Evolutionary conservation across 768 basidiomycete genomes (phyloP), one percentile per base, ranked within the genome.

Genomic region (Rubroboletus satanas): DNA sequence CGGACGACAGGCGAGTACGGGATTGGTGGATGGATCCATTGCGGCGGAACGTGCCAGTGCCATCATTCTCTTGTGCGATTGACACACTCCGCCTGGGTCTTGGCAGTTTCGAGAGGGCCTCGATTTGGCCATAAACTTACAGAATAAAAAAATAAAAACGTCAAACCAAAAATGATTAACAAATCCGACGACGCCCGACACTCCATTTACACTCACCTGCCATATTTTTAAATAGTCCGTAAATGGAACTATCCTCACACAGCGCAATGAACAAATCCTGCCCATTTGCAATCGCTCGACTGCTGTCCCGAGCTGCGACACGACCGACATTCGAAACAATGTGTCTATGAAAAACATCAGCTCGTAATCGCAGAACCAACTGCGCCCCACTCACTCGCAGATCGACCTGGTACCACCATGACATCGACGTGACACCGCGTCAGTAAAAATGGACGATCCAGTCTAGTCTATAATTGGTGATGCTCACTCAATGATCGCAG

Each of bases 401-500:
- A 91, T 78, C 54, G 88, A 83, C 74, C 91, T 93, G 68, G 41
- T 53, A 50, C 62, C 52, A 50, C 59, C 52, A 59, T 57, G 56
- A 52, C 58, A 54, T 38, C 14, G 49, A 51, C 38, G 46, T 61
- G 58, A 49, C 56, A 52, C 31, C 41, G 61, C 73, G 51, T 73
- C 66, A 63, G 62, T 56, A 58, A 57, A 65, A 55, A 65, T 33
- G 45, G 48, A 59, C 48, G 44, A 44, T 29, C 29, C 35, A 52
- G 56, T 50, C 51, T 56, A 58, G 51, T 61, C 55, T 53, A 51
- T 49, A 59, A 62, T 49, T 52, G 54, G 55, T 18, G 42, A 47
- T 17, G 81, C 93, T 75, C 71, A 95, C 93, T 97, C 94, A 31
- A 97, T 77, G 59, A 96, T 90, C 8, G 93, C 93, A 3, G 94